These are phyloP conservation scores for Haematococcus lacustris DNA, from an alignment of 139 green algal species.

Conservation along the genomic window DNA sequence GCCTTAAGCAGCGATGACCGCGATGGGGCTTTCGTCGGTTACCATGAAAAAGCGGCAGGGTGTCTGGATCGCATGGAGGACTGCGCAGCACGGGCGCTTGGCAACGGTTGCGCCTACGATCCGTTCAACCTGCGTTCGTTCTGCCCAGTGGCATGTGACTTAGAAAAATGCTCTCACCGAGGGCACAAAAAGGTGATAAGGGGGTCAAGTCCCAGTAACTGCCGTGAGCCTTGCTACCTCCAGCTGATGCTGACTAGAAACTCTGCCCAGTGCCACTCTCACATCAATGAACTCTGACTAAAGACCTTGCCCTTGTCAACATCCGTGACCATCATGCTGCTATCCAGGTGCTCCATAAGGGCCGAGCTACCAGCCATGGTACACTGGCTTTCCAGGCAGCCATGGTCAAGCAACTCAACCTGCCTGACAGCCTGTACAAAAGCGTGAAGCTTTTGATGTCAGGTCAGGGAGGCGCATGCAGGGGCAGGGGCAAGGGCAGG, in stretches of 20 bases:
- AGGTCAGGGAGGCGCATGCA: no score
- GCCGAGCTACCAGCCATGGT: no score
- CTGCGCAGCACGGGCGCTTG: background rate
- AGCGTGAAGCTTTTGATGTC: no score
- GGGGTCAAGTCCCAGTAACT: no score
- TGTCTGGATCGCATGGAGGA: slow-evolving; percentile 2
- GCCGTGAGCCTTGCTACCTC: background rate
- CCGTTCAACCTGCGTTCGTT: background rate
- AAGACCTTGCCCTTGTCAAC: no score
- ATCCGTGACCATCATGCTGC: background rate
- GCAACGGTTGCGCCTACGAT: slow-evolving; percentile 10
- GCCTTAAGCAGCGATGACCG: background rate
- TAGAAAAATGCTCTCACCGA: background rate
- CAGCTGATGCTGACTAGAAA: background rate
- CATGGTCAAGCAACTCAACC: no score
- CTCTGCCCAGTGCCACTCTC: background rate
- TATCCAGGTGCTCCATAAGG: background rate
- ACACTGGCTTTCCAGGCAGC: no score
- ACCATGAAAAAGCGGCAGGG: background rate
- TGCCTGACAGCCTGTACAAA: no score
- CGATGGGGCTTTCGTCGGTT: slow-evolving; percentile 2
- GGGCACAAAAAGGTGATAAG: background rate
- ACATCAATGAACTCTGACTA: background rate
- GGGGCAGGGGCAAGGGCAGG: no score
- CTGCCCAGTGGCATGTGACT: background rate